Evolutionary conservation across 768 basidiomycete genomes (phyloP).

Genomic region (Mrakia blollopis): DNA sequence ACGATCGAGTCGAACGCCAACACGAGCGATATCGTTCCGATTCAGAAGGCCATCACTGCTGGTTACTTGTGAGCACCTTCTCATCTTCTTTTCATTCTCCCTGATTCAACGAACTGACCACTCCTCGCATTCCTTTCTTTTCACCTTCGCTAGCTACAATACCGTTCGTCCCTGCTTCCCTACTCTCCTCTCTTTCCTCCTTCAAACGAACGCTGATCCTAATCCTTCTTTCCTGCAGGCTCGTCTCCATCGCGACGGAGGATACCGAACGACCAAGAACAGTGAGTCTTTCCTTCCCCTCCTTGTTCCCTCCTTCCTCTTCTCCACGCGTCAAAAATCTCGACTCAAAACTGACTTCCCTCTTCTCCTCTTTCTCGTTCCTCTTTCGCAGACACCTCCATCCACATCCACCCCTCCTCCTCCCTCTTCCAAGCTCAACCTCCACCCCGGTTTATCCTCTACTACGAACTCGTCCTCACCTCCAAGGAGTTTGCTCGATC

Average conservation of each 20-base stretch:
- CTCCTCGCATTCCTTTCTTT: constrained; percentile 7
- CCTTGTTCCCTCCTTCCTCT: background rate
- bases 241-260: constrained; percentile 88
- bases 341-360: background rate
- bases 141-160: background rate
- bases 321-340: too few relatives aligned
- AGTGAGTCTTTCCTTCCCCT: constrained; percentile 30
- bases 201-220: background rate
- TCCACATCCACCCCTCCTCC: constrained; percentile 94
- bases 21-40: constrained; percentile 80
- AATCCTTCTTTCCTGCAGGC: constrained; percentile 52
- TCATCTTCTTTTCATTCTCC: background rate
- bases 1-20: constrained; percentile 82
- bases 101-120: background rate
- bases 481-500: constrained; percentile 96
- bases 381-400: constrained; percentile 62
- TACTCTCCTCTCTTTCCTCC: background rate
- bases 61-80: constrained; percentile 63
- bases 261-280: constrained; percentile 93
- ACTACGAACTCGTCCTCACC: constrained; percentile 97
- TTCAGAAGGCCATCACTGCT: constrained; percentile 91
- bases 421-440: constrained; percentile 93
- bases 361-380: background rate
- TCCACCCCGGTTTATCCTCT: constrained; percentile 79
- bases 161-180: constrained; percentile 30